Evolutionary conservation across 768 basidiomycete genomes (phyloP), one percentile per base, ranked within the genome.

Genomic region (Termitomyces sp.): DNA sequence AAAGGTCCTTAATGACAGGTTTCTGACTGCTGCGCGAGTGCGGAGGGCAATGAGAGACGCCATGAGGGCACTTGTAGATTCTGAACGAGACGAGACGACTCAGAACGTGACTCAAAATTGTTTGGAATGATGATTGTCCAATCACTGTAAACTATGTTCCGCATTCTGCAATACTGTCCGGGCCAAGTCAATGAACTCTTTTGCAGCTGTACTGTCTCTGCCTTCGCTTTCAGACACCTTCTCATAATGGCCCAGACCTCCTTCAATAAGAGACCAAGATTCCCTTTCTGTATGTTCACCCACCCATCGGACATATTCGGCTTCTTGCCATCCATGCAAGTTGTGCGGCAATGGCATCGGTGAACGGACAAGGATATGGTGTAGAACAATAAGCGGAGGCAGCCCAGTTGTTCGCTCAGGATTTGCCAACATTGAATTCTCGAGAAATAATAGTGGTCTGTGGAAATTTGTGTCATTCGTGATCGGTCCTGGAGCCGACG

Each of bases 241-340:
- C 70, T 94, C 88, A 91, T 89, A 93, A 60, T 87, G 86, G 4
- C 81, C 68, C 18, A 98, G 73, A 0, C 90, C 89, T 16, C 88
- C 81, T 55, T 95, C 91, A 12, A 99, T 75, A 47, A 98, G 79
- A 15, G 83, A 83, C 82, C 85, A 84, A 8, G 89, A 83, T 69
- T 98, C 96, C 59, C 80, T 81, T 60, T 88, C 85, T 2, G 85
- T 77, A 67, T 98, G 97, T 69, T 97, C 95, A 59, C 93, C 89
- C 13, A 98, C 80, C 95, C 95, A 99, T 46, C 92, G 84, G 51
- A 97, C 91, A 71, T 99, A 99, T 75, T 98, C 97, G 4, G 89
- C 82, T 68, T 98, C 94, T 58, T 91, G 89, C 96, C 97, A 98
- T 0, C 90, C 89, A 67, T 98, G 94, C 57, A 94, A 71, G 51